Conservation (phyloP, 441 rosid genomes). For the Breynia disticha region DNA sequence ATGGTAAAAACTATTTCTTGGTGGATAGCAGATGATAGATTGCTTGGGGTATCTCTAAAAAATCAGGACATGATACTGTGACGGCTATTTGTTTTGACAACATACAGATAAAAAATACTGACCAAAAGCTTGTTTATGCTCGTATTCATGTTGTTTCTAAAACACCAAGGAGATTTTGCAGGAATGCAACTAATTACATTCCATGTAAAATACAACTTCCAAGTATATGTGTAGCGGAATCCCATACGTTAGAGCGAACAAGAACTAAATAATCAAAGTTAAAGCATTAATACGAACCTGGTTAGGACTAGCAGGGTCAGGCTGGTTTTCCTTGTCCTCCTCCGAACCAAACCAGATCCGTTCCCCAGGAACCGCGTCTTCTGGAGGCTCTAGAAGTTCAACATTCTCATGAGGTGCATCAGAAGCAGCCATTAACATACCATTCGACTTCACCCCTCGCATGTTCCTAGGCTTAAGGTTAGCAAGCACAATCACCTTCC, state of each 20-base stretch:
- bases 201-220: not conserved
- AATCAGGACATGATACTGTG: no score
- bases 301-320: constrained; percentile 55
- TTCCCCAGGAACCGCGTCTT: constrained; percentile 59
- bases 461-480: constrained; percentile 84
- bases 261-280: no score
- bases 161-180: no score
- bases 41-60: no score
- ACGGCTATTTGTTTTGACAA: no score
- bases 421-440: constrained; percentile 87
- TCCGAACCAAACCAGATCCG: constrained; percentile 76
- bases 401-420: constrained; percentile 68
- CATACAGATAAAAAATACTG: no score
- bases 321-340: constrained; percentile 39
- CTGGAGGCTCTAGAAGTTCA: constrained; percentile 73
- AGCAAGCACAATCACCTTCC: constrained; percentile 72
- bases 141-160: no score
- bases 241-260: not conserved
- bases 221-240: not conserved
- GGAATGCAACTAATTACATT: not conserved
- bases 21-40: no score
- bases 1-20: no score
- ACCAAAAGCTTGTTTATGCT: no score
- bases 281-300: constrained; percentile 37
- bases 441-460: constrained; percentile 86